Evolutionary conservation across 352 stramenopile genomes (phyloP).

Genomic region (Phytophthora syringae): DNA sequence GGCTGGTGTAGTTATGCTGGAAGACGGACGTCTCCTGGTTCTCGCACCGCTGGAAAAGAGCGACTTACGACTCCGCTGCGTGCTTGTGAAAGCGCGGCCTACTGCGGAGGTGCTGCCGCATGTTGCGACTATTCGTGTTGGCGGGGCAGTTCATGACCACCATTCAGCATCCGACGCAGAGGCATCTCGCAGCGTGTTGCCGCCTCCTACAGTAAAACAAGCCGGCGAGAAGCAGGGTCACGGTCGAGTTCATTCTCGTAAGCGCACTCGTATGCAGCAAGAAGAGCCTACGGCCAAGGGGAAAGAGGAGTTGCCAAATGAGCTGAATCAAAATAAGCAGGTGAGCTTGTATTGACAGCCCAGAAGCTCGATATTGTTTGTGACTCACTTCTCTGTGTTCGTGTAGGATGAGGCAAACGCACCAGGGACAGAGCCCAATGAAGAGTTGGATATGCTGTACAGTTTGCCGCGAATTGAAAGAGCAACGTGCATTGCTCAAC

Average conservation of each 20-base stretch:
- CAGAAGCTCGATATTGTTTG: not conserved
- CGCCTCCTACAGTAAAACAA: constrained; percentile 3
- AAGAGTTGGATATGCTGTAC: constrained; percentile 20
- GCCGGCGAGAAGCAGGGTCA: constrained; percentile 12
- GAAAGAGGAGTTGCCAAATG: not conserved
- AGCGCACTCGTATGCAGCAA: constrained; percentile 12
- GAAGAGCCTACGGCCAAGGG: constrained; percentile 3
- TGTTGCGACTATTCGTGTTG: constrained; percentile 37
- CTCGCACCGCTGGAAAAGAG: constrained; percentile 53
- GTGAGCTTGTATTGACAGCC: constrained; percentile 8
- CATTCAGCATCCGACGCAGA: not conserved
- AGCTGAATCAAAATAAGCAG: constrained; percentile 18
- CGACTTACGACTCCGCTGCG: constrained; percentile 51
- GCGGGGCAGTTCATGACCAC: constrained; percentile 25
- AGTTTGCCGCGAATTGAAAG: constrained; percentile 33
- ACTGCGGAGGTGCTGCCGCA: constrained; percentile 18
- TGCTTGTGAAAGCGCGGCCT: constrained; percentile 55
- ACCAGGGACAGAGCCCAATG: constrained; percentile 4
- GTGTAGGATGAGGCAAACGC: constrained; percentile 8
- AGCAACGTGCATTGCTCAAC: constrained; percentile 39
- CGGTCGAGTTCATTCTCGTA: constrained; percentile 18
- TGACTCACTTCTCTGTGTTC: constrained; percentile 9
- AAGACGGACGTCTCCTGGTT: constrained; percentile 52
- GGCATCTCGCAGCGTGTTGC: constrained; percentile 1
- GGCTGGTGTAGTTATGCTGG: constrained; percentile 66